Base-by-base conservation (phyloP, 202 grass and related monocot species). In the Musa balbisiana region DNA sequence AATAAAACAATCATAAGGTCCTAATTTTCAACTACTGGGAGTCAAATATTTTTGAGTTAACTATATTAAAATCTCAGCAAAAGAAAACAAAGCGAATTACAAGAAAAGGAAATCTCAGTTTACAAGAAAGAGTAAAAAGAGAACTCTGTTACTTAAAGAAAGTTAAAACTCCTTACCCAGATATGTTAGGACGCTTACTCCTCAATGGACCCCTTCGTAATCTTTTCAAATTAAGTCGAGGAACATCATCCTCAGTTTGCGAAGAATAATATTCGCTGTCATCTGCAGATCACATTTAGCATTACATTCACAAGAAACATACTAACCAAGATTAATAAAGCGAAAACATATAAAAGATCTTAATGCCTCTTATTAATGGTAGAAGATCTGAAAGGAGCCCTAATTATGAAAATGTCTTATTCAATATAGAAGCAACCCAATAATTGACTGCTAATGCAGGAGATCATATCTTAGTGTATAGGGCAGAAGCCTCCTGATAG, bases 271-370 rank as follows among this genome's bases (percentile, higher is more conserved):
- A 51, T 6, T 74, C 79, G 2, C 67, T 17, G 70, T 80, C 84
- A 84, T 84, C 84, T 90, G 77, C 69, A 64, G 54, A 15, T 49
- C 5, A 85, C 65, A 82, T 59, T 49, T 71, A 60, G 56, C 56
- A 60, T 20, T n/a, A 25, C 50, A 19, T 75, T 80, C 62, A 26
- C 22, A 81, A 29, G 16, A 15, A 2, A 9, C 21, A 74, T 55
- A 55, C 19, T 25, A 25, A 24, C 10, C 33, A 22, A 23, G 17
- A 0, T 72, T 53, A 24, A 53, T 19, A 51, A 53, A 8, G 23
- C 11, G 15, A 49, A 53, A 53, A 22, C 10, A 43, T 29, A 0
- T 9, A 29, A 15, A 6, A 13, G 10, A 29, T 29, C 27, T 33
- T 67, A 5, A 67, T 15, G 24, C 64, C 64, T 43, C 56, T 60